phyloP scores from a whole-genome alignment of 495 filamentous ascomycete genomes.

The Tuber aestivum region DNA sequence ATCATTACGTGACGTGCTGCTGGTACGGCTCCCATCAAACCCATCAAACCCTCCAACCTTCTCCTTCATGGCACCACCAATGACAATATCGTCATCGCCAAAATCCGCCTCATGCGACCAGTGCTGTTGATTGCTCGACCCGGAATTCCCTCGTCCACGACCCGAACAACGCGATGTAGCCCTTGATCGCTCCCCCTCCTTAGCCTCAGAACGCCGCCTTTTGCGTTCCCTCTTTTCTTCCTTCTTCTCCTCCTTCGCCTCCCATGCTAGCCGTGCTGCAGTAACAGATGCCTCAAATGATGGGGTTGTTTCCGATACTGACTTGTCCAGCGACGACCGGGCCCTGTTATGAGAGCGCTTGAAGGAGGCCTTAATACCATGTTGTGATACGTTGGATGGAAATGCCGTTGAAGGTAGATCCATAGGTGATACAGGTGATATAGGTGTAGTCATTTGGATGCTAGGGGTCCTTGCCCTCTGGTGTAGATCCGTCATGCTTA shows the following conservation, averaged over 20 bases:
- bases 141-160: constrained; percentile 37
- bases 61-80: neutral
- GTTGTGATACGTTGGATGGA: neutral
- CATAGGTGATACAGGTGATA: constrained; percentile 28
- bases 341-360: constrained; percentile 21
- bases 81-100: constrained; percentile 23
- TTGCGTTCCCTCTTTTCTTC: constrained; percentile 43
- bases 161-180: constrained; percentile 35
- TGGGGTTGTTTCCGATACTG: constrained; percentile 32
- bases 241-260: constrained; percentile 43
- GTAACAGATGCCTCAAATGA: constrained; percentile 38
- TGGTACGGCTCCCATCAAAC: neutral
- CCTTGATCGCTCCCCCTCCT: constrained; percentile 37
- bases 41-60: constrained; percentile 1
- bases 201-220: constrained; percentile 36
- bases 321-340: constrained; percentile 5
- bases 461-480: constrained; percentile 28
- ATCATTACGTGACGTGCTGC: constrained; percentile 8
- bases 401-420: constrained; percentile 21
- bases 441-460: constrained; percentile 29
- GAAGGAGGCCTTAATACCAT: constrained; percentile 16
- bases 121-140: constrained; percentile 31
- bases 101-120: constrained; percentile 15
- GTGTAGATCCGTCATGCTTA: constrained; percentile 40
- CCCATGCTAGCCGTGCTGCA: constrained; percentile 41